Conservation (phyloP, 2,329 filamentous ascomycete genomes). For the Ascocoryne sarcoides region DNA sequence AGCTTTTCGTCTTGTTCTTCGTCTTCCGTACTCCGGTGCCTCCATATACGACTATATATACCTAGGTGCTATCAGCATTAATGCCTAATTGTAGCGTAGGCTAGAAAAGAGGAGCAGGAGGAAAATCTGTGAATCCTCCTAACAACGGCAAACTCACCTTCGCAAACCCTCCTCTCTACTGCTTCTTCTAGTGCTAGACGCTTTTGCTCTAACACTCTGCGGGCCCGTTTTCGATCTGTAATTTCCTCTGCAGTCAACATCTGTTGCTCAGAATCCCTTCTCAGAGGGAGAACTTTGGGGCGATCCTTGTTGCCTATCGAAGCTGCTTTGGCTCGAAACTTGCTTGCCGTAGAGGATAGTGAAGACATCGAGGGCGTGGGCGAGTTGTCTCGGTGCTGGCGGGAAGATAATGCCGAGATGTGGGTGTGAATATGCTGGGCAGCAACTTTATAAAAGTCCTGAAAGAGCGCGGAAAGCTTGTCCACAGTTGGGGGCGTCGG, state of each 20-base stretch:
- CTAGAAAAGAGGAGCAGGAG: too few species aligned
- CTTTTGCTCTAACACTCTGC: constrained; percentile 71
- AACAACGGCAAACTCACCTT: too few species aligned
- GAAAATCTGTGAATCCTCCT: too few species aligned
- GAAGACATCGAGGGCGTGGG: constrained; percentile 46
- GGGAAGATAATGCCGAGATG: constrained; percentile 68
- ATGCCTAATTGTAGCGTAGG: too few species aligned
- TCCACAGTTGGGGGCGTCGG: constrained; percentile 76
- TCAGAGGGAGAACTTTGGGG: constrained; percentile 32
- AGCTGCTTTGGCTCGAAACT: constrained; percentile 46
- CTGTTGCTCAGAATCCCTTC: constrained; percentile 51
- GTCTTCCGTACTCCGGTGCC: constrained; percentile 84
- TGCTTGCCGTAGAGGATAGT: constrained; percentile 45
- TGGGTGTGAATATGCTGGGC: constrained; percentile 80
- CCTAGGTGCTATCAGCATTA: too few species aligned
- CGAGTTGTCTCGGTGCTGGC: constrained; percentile 60
- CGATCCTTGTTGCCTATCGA: constrained; percentile 46
- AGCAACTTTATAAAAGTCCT: constrained; percentile 83
- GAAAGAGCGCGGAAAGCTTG: constrained; percentile 75
- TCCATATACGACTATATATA: constrained; percentile 81
- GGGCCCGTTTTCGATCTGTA: constrained; percentile 66
- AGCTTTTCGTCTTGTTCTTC: constrained; percentile 92
- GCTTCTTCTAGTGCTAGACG: constrained; percentile 75
- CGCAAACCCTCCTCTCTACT: constrained; percentile 77
- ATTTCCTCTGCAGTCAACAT: constrained; percentile 89